Evolutionary conservation across 2,329 filamentous ascomycete genomes (phyloP).

Genomic region (Pestalotiopsis sp.): DNA sequence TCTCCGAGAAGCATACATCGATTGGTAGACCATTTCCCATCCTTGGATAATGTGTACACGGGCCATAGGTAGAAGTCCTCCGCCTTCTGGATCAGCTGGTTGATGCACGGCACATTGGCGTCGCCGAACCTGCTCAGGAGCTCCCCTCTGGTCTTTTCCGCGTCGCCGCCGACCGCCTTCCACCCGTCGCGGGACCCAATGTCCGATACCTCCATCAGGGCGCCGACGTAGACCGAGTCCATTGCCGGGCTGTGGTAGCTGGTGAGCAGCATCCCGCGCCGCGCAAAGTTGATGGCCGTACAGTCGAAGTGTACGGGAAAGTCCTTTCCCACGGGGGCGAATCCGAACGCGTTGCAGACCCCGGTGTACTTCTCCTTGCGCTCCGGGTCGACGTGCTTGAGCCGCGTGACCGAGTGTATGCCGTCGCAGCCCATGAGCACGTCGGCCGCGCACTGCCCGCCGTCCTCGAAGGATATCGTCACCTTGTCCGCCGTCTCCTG

Average conservation of each 20-base stretch:
- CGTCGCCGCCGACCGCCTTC: conserved; percentile 15
- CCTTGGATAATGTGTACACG: conserved; percentile 12
- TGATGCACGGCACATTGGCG: conserved; percentile 4
- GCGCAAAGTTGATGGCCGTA: conserved; percentile 15
- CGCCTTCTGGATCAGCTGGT: conserved; percentile 4
- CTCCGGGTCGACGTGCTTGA: conserved; percentile 12
- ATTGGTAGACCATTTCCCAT: conserved; percentile 11
- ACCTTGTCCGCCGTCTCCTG: conserved; percentile 10
- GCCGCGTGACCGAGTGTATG: conserved; percentile 12
- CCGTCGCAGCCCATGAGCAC: conserved; percentile 16
- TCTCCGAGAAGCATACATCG: conserved; percentile 14
- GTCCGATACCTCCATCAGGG: conserved; percentile 11
- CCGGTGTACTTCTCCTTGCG: conserved; percentile 15
- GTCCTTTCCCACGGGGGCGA: background rate
- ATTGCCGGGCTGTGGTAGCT: conserved; percentile 11
- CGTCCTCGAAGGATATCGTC: conserved; percentile 9
- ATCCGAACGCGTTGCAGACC: conserved; percentile 15
- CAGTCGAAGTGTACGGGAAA: conserved; percentile 14
- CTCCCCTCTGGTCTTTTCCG: conserved; percentile 12
- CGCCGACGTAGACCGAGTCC: conserved; percentile 16
- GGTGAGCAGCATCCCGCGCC: conserved; percentile 12
- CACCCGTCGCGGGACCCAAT: conserved; percentile 15
- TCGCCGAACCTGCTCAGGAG: conserved; percentile 14
- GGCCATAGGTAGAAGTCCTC: conserved; percentile 15
- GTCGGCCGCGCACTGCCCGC: background rate